Evolutionary conservation across 805 yeast genomes (phyloP).

Genomic region (Suhomyces canberraensis): DNA sequence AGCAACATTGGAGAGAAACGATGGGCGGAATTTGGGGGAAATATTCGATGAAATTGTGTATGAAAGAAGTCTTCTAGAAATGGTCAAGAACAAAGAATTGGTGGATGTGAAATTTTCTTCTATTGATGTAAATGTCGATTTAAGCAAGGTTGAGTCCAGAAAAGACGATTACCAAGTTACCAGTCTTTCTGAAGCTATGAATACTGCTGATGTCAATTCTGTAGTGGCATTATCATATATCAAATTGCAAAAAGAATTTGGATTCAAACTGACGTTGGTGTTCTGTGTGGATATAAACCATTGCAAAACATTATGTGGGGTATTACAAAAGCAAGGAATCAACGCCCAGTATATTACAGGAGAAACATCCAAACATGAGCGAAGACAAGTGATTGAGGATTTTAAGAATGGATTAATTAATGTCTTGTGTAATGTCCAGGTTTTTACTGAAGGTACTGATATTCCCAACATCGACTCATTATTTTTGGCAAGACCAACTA

Average conservation of each 20-base stretch:
- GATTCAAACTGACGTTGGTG: conserved; percentile 61
- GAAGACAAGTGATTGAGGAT: conserved; percentile 51
- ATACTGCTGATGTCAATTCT: conserved; percentile 51
- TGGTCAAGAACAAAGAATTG: conserved; percentile 68
- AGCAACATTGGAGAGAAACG: conserved; percentile 83
- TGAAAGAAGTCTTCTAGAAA: conserved; percentile 58
- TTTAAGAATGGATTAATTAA: conserved; percentile 62
- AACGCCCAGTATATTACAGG: conserved; percentile 73
- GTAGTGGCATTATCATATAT: conserved; percentile 55
- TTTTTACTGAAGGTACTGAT: conserved; percentile 94
- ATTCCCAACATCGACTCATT: conserved; percentile 84
- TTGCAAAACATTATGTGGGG: conserved; percentile 48
- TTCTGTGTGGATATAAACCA: conserved; percentile 79
- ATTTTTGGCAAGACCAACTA: conserved; percentile 76
- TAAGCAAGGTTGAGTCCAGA: conserved; percentile 27
- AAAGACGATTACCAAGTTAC: conserved; percentile 54
- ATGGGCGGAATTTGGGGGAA: conserved; percentile 53
- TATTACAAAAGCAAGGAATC: conserved; percentile 58
- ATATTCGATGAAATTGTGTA: conserved; percentile 74
- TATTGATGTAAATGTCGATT: conserved; percentile 47
- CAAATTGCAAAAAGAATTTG: conserved; percentile 27
- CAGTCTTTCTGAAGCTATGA: conserved; percentile 53
- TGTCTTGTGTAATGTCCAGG: conserved; percentile 82
- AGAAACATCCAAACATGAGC: conserved; percentile 48
- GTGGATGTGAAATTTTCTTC: conserved; percentile 65